Evolutionary conservation across 345 rosid genomes (phyloP).

Genomic region (Eucalyptus marginata): DNA sequence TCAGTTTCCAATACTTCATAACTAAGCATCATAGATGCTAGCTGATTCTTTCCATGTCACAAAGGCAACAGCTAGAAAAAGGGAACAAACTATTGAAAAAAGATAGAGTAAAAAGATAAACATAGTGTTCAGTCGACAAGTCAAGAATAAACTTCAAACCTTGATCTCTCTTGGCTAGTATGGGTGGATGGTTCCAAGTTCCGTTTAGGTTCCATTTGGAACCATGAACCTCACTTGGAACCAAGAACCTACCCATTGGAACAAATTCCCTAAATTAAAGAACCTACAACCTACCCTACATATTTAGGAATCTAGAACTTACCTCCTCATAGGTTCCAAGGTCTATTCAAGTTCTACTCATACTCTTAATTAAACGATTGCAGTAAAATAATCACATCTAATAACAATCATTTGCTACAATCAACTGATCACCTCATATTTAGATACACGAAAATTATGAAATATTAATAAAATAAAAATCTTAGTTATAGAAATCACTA

Average conservation of each 20-base stretch:
- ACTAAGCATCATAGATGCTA: neutral
- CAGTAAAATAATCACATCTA: accelerated
- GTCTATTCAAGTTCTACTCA: accelerated
- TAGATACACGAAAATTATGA: accelerated
- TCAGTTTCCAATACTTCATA: neutral
- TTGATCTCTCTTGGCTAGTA: neutral
- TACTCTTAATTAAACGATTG: too few species aligned
- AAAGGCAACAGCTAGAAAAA: neutral
- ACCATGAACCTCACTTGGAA: too few species aligned
- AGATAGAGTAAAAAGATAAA: neutral
- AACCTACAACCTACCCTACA: accelerated
- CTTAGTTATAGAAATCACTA: accelerated
- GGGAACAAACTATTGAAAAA: neutral
- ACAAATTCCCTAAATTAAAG: too few species aligned
- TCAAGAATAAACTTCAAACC: neutral
- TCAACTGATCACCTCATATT: accelerated
- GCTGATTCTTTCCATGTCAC: neutral
- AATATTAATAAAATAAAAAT: too few species aligned
- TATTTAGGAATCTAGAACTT: accelerated
- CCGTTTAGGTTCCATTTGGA: accelerated
- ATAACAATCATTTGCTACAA: accelerated
- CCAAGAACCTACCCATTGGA: too few species aligned
- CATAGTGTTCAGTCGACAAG: neutral
- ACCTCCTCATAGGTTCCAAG: accelerated
- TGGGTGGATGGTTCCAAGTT: too few species aligned